Conservation (phyloP, 257 asterid species). For the Echites panduratus region DNA sequence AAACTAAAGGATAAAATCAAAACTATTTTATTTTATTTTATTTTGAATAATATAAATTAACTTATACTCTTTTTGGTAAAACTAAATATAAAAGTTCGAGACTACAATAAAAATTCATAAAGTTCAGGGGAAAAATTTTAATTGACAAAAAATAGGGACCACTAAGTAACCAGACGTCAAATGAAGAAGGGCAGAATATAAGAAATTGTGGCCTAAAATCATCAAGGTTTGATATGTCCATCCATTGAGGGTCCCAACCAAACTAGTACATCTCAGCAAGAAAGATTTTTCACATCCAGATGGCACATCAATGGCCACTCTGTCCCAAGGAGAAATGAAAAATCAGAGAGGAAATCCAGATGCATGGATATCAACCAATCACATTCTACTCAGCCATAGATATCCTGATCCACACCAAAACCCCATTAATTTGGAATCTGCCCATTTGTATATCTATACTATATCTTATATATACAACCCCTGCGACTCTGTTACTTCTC, state of each 20-base stretch:
- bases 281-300: constrained; percentile 32
- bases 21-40: too few species aligned
- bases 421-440: background rate
- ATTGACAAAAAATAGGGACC: too few species aligned
- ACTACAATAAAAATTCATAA: too few species aligned
- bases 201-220: background rate
- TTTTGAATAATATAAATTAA: too few species aligned
- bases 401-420: constrained; percentile 32
- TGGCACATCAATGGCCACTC: constrained; percentile 45
- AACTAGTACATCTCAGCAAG: background rate
- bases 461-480: background rate
- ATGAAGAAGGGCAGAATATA: background rate
- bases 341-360: constrained; percentile 39
- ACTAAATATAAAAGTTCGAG: too few species aligned
- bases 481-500: background rate
- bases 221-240: background rate
- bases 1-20: too few species aligned
- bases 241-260: background rate
- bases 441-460: constrained; percentile 18
- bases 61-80: too few species aligned
- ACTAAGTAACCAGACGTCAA: background rate
- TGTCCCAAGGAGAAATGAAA: constrained; percentile 18
- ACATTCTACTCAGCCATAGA: constrained; percentile 33
- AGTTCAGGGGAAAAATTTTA: too few species aligned
- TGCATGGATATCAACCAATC: constrained; percentile 43